These are phyloP conservation scores for Quercus tomentella DNA, from an alignment of 331 rosid genomes.

Conservation along the genomic window DNA sequence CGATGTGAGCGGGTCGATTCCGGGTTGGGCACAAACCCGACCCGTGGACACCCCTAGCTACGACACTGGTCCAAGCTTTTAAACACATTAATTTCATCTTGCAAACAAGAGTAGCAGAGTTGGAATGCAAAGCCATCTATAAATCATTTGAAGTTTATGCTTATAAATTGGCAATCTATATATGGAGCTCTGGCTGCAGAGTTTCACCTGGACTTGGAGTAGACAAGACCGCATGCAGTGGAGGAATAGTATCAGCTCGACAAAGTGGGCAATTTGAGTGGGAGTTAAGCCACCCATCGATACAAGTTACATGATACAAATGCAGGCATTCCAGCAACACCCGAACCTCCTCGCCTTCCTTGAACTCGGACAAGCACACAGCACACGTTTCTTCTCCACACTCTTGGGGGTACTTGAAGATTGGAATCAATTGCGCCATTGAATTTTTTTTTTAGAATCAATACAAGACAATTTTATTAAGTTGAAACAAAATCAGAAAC, in stretches of 20 bases:
- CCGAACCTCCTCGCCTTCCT: conserved; percentile 20
- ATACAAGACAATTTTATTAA: too few relatives aligned
- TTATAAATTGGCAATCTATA: neutral
- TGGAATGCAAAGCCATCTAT: neutral
- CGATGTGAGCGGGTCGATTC: too few relatives aligned
- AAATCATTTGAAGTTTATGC: neutral
- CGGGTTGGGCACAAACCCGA: too few relatives aligned
- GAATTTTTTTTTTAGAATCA: too few relatives aligned
- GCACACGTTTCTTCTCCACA: neutral
- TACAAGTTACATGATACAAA: conserved; percentile 28
- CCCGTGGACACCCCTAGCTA: neutral
- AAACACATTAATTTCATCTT: neutral
- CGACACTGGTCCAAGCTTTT: neutral
- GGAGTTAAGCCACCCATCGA: conserved; percentile 29
- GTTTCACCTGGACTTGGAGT: neutral
- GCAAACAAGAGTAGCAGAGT: too few relatives aligned
- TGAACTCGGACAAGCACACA: conserved; percentile 33
- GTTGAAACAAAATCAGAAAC: too few relatives aligned
- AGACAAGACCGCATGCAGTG: neutral
- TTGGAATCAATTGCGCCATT: neutral
- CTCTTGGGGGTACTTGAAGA: neutral
- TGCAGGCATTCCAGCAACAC: conserved; percentile 21
- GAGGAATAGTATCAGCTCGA: conserved; percentile 7
- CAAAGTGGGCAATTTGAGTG: conserved; percentile 32
- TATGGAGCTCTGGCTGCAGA: neutral